Conservation (phyloP, 768 basidiomycete species). For the Rhodocollybia butyracea region DNA sequence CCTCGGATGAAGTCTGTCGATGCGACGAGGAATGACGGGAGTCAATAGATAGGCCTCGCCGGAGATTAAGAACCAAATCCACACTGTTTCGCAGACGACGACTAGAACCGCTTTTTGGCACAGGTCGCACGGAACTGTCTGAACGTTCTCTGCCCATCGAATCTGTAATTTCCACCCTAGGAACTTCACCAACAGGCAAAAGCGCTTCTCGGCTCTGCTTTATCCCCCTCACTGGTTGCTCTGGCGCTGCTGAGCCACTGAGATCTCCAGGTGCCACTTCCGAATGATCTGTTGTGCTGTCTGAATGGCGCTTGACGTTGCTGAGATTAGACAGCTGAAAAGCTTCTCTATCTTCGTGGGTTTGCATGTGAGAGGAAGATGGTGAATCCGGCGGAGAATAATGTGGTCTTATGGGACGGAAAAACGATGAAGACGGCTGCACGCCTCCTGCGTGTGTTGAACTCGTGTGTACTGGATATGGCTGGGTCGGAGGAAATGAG, state of each 20-base stretch:
- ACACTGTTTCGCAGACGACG: constrained; percentile 50
- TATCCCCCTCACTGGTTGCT: constrained; percentile 29
- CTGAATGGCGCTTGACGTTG: constrained; percentile 33
- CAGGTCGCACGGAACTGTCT: no score
- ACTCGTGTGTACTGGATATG: constrained; percentile 19
- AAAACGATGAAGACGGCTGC: constrained; percentile 77
- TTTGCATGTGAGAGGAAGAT: constrained; percentile 27
- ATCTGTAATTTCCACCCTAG: constrained; percentile 15
- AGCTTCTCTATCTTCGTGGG: constrained; percentile 18
- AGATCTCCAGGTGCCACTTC: constrained; percentile 17
- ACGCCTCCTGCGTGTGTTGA: constrained; percentile 72
- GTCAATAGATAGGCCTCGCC: constrained; percentile 32
- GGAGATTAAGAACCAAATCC: constrained; percentile 55
- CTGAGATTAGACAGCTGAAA: constrained; percentile 41
- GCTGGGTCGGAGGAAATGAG: background rate
- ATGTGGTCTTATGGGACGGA: constrained; percentile 62
- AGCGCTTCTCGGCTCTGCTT: constrained; percentile 76
- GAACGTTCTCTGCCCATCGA: background rate
- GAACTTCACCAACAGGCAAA: constrained; percentile 48
- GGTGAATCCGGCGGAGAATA: constrained; percentile 40
- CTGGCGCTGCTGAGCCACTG: constrained; percentile 24
- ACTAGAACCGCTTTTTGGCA: no score
- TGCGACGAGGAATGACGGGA: constrained; percentile 11
- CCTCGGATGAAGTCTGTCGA: constrained; percentile 1
- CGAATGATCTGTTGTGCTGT: constrained; percentile 40